phyloP scores from a whole-genome alignment of 2,329 filamentous ascomycete species.

The Aspergillus calidoustus region DNA sequence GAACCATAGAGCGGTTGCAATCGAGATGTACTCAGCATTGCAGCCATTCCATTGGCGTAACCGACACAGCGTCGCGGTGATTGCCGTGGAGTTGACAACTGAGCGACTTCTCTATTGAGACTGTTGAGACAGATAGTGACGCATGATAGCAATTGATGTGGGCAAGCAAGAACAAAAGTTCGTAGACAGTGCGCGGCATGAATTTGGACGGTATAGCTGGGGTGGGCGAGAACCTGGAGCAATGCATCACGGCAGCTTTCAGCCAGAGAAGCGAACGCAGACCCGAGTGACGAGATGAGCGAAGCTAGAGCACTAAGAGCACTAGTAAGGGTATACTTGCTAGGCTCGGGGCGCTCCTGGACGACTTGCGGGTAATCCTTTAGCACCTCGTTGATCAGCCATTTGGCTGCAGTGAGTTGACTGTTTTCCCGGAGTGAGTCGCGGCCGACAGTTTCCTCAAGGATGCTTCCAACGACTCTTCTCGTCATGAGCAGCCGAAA shows the following conservation, averaged over 20 bases:
- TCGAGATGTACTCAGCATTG: constrained; percentile 86
- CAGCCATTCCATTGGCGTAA: constrained; percentile 88
- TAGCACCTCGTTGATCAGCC: constrained; percentile 82
- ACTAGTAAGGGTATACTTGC: constrained; percentile 81
- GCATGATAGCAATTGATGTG: constrained; percentile 86
- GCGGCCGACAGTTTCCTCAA: constrained; percentile 81
- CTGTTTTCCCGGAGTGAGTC: constrained; percentile 87
- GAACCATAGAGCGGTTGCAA: constrained; percentile 90
- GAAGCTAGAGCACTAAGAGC: constrained; percentile 79
- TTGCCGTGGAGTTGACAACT: constrained; percentile 74
- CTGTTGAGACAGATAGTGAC: constrained; percentile 97
- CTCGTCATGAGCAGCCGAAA: constrained; percentile 85
- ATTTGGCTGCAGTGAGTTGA: constrained; percentile 79
- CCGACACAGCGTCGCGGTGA: constrained; percentile 84
- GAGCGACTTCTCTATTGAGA: constrained; percentile 79
- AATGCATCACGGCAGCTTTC: constrained; percentile 85
- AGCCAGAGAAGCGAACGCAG: constrained; percentile 76
- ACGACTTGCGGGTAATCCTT: constrained; percentile 93
- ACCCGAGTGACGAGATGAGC: constrained; percentile 78
- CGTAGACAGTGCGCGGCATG: constrained; percentile 86
- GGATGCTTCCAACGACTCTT: constrained; percentile 79
- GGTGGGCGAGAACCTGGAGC: constrained; percentile 88
- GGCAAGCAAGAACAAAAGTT: constrained; percentile 85
- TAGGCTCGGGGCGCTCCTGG: constrained; percentile 84
- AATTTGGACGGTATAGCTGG: constrained; percentile 94